Evolutionary conservation across 805 yeast species (phyloP).

Genomic region (Wickerhamiella sorbophila): DNA sequence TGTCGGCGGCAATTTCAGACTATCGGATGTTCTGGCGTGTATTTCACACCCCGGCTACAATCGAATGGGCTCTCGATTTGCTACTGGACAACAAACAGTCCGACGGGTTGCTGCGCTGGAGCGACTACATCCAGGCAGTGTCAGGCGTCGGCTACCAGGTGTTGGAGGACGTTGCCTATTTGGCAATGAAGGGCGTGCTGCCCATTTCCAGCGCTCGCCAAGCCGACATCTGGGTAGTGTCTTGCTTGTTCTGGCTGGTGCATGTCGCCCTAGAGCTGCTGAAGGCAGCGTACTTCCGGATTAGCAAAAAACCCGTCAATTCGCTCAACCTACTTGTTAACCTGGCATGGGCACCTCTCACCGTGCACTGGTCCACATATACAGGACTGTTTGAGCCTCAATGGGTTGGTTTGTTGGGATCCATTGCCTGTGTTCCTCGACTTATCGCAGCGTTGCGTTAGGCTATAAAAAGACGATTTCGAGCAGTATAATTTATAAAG

Average conservation of each 20-base stretch:
- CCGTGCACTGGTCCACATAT: conserved; percentile 30
- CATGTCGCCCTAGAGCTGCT: conserved; percentile 27
- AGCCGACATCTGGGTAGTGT: conserved; percentile 25
- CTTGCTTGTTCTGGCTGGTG: conserved; percentile 28
- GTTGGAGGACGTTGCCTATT: conserved; percentile 29
- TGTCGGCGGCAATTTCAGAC: conserved; percentile 14
- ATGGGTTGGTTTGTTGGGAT: conserved; percentile 28
- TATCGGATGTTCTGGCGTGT: conserved; percentile 27
- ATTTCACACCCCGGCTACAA: conserved; percentile 25
- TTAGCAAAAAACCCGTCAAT: conserved; percentile 9
- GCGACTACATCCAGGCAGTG: conserved; percentile 26
- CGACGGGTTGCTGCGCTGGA: conserved; percentile 20
- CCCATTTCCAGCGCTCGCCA: conserved; percentile 19
- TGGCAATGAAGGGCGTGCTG: conserved; percentile 26
- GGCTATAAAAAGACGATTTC: no score
- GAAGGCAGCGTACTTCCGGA: conserved; percentile 14
- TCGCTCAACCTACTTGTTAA: conserved; percentile 22
- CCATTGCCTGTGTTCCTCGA: conserved; percentile 21
- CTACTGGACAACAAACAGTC: conserved; percentile 20
- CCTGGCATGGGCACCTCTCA: conserved; percentile 29
- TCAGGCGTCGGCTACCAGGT: conserved; percentile 27
- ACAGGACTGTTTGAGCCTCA: conserved; percentile 23
- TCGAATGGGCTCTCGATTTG: conserved; percentile 26
- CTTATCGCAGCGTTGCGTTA: not conserved
- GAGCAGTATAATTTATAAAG: no score